Conservation (phyloP, 352 stramenopile species). For the Phytophthora pluvialis region DNA sequence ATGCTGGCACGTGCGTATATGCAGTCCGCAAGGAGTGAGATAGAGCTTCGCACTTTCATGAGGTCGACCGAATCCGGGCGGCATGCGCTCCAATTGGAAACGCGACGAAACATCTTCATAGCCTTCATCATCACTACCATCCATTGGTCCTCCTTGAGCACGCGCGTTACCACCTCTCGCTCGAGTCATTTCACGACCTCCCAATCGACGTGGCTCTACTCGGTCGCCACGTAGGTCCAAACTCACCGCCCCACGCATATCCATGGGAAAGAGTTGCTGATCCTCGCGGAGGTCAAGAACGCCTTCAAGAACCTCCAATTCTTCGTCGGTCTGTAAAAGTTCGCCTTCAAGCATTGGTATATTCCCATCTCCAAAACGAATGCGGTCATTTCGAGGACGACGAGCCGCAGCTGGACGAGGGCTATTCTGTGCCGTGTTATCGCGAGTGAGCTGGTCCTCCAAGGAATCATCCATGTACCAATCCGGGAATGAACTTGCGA, state of each 20-base stretch:
- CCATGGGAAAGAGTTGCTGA: constrained; percentile 61
- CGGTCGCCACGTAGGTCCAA: constrained; percentile 44
- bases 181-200: constrained; percentile 31
- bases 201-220: constrained; percentile 32
- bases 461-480: constrained; percentile 69
- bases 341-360: constrained; percentile 66
- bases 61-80: constrained; percentile 51
- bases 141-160: constrained; percentile 30
- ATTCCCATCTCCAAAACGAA: constrained; percentile 45
- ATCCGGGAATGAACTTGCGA: constrained; percentile 67
- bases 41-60: constrained; percentile 72
- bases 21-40: constrained; percentile 79
- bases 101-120: constrained; percentile 52
- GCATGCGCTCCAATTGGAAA: constrained; percentile 50
- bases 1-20: constrained; percentile 88
- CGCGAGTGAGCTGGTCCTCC: constrained; percentile 56
- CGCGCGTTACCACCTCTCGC: constrained; percentile 30
- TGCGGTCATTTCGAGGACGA: constrained; percentile 53
- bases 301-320: constrained; percentile 71
- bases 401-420: constrained; percentile 32
- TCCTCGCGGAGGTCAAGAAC: constrained; percentile 72
- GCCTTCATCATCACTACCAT: constrained; percentile 63
- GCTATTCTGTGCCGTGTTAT: constrained; percentile 51
- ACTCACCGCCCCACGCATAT: constrained; percentile 50
- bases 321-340: constrained; percentile 68